These are phyloP conservation scores for Rhizoclosmatium sp. DNA, from an alignment of 192 early-diverging fungal species.

Conservation along the genomic window DNA sequence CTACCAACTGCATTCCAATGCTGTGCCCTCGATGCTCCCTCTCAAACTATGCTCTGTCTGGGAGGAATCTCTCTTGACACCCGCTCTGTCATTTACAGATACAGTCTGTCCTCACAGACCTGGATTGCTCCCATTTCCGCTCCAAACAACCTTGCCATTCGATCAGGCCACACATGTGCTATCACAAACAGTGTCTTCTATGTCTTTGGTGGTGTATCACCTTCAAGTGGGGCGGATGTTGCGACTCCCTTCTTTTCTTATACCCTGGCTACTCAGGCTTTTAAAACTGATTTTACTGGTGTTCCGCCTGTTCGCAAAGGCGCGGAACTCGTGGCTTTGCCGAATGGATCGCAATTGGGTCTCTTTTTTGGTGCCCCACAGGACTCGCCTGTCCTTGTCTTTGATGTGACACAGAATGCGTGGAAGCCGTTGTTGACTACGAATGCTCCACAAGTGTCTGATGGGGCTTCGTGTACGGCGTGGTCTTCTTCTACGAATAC, in stretches of 20 bases:
- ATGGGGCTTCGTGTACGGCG: conserved; percentile 26
- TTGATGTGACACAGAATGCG: too few species aligned
- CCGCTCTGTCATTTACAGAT: conserved; percentile 21
- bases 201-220: conserved; percentile 26
- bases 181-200: conserved; percentile 6
- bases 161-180: conserved; percentile 23
- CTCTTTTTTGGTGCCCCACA: too few species aligned
- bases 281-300: not conserved
- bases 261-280: not conserved
- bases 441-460: conserved; percentile 1
- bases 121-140: conserved; percentile 20
- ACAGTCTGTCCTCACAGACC: not conserved
- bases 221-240: not conserved
- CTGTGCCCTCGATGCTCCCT: conserved; percentile 18
- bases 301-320: not conserved
- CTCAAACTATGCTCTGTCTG: conserved; percentile 23
- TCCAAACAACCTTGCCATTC: not conserved
- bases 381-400: too few species aligned
- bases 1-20: conserved; percentile 24
- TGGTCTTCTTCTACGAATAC: conserved; percentile 13
- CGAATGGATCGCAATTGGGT: too few species aligned
- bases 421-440: too few species aligned
- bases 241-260: conserved; percentile 13
- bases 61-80: conserved; percentile 8
- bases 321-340: too few species aligned